Evolutionary conservation across 176 grass and related monocot genomes (phyloP), one percentile per base, ranked within the genome.

Genomic region (Oryza brachyantha): DNA sequence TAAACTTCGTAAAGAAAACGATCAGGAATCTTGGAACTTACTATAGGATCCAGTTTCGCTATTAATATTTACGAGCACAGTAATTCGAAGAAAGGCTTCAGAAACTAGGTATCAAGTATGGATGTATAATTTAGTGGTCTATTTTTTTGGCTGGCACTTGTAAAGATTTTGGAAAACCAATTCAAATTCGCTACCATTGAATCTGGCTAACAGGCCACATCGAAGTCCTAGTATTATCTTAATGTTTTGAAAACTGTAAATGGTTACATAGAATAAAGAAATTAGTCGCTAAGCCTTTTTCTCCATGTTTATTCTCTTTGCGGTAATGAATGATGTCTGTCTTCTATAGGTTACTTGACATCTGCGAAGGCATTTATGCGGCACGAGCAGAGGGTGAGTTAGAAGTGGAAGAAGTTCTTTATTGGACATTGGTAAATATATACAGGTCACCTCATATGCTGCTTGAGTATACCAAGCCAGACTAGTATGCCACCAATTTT

Each of bases 301-400:
- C 14, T 42, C 25, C 21, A 72, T 59, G 12, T 81, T 60, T 74
- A 42, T 57, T 43, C 28, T 3, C 27, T 68, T 27, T 39, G 21
- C n/a, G 2, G 29, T 64, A 27, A 76, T 36, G 7, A 31, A 31
- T 74, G 32, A 55, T 73, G 32, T 22, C 22, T 83, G 22, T 78
- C 28, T 41, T 83, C 68, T 72, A 35, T 84, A 97, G 95, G 87
- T 79, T 97, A 71, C 87, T 97, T 24, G 95, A 93, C 73, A 97
- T 97, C 38, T 97, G 95, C 28, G 95, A 97, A 86, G 92, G 90
- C 59, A 97, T 94, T 75, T 97, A 97, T 87, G 92, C 95, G 64
- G 95, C 95, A 2, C 78, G 95, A 32, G 95, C 95, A 48, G 91
- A 97, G 76, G 95, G 95, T 59, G 95, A 97, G 58, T 79, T 97